phyloP scores from a whole-genome alignment of 768 basidiomycete genomes.

The Rhizopogon rudus region DNA sequence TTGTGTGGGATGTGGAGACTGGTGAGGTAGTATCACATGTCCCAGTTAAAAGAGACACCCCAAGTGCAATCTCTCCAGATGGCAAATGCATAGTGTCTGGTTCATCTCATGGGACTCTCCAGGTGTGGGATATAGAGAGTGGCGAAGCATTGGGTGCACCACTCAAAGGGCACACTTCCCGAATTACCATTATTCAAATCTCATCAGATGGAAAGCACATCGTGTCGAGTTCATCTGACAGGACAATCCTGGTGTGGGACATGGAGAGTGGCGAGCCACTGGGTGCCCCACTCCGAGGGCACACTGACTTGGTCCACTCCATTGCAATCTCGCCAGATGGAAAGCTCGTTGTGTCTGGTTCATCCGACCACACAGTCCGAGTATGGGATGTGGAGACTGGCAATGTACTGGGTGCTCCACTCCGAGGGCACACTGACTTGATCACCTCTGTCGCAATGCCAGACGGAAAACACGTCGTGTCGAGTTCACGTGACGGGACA shows the following conservation, averaged over 20 bases:
- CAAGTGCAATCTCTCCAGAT: slow-evolving; percentile 1
- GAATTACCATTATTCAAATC: not conserved
- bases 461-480: not conserved
- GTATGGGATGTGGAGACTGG: too few species aligned
- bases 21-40: too few species aligned
- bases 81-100: slow-evolving; percentile 6
- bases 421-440: not conserved
- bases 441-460: slow-evolving; percentile 1
- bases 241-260: not conserved
- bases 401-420: not conserved
- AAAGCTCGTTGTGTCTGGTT: too few species aligned
- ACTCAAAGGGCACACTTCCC: not conserved
- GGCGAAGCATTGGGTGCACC: not conserved
- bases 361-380: too few species aligned
- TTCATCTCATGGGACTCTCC: not conserved
- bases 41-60: not conserved
- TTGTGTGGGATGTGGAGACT: not conserved
- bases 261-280: not conserved
- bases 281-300: too few species aligned
- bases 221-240: not conserved
- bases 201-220: not conserved
- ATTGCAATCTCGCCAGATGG: too few species aligned
- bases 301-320: too few species aligned
- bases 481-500: not conserved
- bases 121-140: slow-evolving; percentile 8